A percentile compares a stretch with the other conserved stretches of the same genome.
Conservation (phyloP, 257 asterid genomes). For the Salvia miltiorrhiza region DNA sequence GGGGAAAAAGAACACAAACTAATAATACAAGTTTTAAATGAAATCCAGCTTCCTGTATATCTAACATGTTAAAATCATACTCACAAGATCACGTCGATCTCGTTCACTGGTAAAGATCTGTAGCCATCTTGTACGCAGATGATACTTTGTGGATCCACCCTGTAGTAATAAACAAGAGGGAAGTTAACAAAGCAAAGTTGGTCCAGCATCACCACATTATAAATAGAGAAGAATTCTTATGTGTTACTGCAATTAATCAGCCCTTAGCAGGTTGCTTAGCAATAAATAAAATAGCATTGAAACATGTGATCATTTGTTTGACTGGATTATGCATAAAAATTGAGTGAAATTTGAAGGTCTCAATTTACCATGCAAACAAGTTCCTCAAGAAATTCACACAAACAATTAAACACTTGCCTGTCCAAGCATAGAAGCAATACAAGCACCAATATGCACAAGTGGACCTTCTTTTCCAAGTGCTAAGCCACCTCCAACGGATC, state of each 20-base stretch:
- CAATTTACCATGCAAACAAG: conserved; percentile 14
- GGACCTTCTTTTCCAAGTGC: conserved; percentile 99
- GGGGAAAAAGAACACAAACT: background rate
- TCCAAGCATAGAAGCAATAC: conserved; percentile 98
- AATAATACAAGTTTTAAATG: background rate
- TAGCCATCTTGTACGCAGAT: conserved; percentile 87
- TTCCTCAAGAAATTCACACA: conserved; percentile 1
- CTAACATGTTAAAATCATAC: conserved; percentile 25
- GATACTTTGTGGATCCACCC: conserved; percentile 99
- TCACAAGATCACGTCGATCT: conserved; percentile 99
- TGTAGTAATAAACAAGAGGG: conserved; percentile 26
- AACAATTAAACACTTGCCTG: conserved; percentile 58
- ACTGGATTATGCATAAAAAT: conserved; percentile 7
- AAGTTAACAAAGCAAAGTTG: conserved; percentile 9
- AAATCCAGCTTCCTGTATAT: conserved; percentile 4
- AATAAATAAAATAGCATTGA: background rate
- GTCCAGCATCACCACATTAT: conserved; percentile 1
- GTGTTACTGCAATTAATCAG: background rate
- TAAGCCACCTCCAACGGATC: conserved; percentile 98
- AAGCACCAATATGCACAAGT: conserved; percentile 97
- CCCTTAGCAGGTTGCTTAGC: conserved; percentile 17
- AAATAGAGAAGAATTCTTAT: background rate
- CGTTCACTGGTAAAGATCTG: conserved; percentile 90
- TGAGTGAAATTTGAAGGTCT: background rate
- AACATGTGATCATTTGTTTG: background rate